Percentiles rank a stretch among this genome's conserved stretches.
Evolutionary conservation across 768 basidiomycete genomes (phyloP).

Genomic region (Trametes sanguinea): DNA sequence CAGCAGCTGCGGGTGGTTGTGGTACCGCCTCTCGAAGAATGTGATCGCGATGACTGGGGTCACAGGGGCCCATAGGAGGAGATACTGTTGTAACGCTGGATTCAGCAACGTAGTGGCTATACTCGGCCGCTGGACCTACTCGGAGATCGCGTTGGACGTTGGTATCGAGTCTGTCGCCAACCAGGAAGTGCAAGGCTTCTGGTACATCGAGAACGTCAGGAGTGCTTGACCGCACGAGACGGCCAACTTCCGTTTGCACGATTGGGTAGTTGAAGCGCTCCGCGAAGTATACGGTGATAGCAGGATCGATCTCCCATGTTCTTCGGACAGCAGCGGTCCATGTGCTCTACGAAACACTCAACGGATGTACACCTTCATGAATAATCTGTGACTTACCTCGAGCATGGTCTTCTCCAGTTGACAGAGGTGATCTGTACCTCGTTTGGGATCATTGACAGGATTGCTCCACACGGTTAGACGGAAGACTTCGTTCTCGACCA

Average conservation of each 20-base stretch:
- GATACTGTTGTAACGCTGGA: slow-evolving; percentile 50
- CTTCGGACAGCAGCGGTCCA: slow-evolving; percentile 73
- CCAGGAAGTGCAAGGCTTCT: slow-evolving; percentile 77
- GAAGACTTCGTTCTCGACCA: slow-evolving; percentile 90
- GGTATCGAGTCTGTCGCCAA: slow-evolving; percentile 70
- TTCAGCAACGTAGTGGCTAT: background rate
- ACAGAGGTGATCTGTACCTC: slow-evolving; percentile 61
- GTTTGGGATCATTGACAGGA: slow-evolving; percentile 73
- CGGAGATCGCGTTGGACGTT: slow-evolving; percentile 68
- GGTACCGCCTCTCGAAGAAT: slow-evolving; percentile 83
- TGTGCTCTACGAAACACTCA: slow-evolving; percentile 43
- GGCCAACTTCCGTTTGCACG: slow-evolving; percentile 71
- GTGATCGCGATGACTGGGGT: slow-evolving; percentile 81
- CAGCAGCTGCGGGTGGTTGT: slow-evolving; percentile 79
- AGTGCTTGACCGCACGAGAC: slow-evolving; percentile 73
- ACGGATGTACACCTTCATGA: background rate
- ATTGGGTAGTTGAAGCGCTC: slow-evolving; percentile 80
- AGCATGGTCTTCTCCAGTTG: slow-evolving; percentile 58
- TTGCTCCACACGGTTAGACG: slow-evolving; percentile 90
- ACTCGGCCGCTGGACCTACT: slow-evolving; percentile 42
- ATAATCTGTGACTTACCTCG: slow-evolving; percentile 49
- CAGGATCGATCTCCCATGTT: slow-evolving; percentile 82
- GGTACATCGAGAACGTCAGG: slow-evolving; percentile 69
- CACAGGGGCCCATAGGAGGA: slow-evolving; percentile 87
- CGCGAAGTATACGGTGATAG: slow-evolving; percentile 78